phyloP scores from a whole-genome alignment of 2,329 filamentous ascomycete genomes.

The Fusarium hainanense region DNA sequence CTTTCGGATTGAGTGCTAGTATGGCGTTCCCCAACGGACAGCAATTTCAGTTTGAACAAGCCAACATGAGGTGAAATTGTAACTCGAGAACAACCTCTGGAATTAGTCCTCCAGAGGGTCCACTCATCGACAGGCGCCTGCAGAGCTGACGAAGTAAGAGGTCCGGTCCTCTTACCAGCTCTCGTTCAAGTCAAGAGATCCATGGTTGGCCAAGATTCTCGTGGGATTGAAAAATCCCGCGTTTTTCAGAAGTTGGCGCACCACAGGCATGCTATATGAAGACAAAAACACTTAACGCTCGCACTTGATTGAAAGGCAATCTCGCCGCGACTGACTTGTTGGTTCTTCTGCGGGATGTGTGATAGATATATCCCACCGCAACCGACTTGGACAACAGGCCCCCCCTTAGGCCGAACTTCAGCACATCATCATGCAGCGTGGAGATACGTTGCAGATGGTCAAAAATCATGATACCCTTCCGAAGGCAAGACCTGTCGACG shows the following conservation, averaged over 20 bases:
- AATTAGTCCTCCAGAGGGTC: slow-evolving; percentile 19
- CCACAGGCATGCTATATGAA: slow-evolving; percentile 22
- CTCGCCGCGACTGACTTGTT: slow-evolving; percentile 40
- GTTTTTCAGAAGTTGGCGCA: neutral
- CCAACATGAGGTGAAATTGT: slow-evolving; percentile 59
- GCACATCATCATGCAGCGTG: neutral
- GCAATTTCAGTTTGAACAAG: slow-evolving; percentile 79
- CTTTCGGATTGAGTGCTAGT: slow-evolving; percentile 90
- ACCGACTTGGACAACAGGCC: slow-evolving; percentile 22
- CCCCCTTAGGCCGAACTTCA: slow-evolving; percentile 1
- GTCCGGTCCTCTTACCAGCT: slow-evolving; percentile 10
- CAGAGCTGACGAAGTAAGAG: slow-evolving; percentile 26
- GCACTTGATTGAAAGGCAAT: slow-evolving; percentile 41
- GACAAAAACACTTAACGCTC: slow-evolving; percentile 33
- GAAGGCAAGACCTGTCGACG: slow-evolving; percentile 21
- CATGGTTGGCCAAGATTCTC: slow-evolving; percentile 13
- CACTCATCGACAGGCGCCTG: slow-evolving; percentile 23
- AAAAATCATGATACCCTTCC: slow-evolving; percentile 5
- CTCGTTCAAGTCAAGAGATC: slow-evolving; percentile 20
- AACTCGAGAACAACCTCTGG: slow-evolving; percentile 13
- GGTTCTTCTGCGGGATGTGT: slow-evolving; percentile 31
- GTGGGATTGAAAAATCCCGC: slow-evolving; percentile 8
- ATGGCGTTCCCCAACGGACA: slow-evolving; percentile 89
- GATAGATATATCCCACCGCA: slow-evolving; percentile 45
- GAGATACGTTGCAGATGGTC: neutral